Base-by-base conservation (phyloP, 2,329 filamentous ascomycete genomes). In the Hypoxylon sp. region DNA sequence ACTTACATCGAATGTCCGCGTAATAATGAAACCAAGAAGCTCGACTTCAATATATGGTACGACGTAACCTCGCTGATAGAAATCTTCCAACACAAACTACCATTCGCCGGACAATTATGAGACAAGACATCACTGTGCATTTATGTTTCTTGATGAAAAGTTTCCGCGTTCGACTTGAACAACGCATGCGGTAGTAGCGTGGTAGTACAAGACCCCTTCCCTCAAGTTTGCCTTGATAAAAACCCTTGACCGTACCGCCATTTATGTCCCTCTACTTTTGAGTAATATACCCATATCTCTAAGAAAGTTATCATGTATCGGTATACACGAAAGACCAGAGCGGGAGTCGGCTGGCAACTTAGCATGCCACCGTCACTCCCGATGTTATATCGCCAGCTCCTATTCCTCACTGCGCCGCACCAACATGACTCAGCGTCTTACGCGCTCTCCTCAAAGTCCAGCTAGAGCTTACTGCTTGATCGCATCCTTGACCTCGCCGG, bases 401-500 rank as follows among this genome's bases (percentile, higher is more conserved):
- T 17, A 24, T 24, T 8, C n/a, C 31, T 35, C 31, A 3, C 31
- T 7, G 31, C 31, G 31, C n/a, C 5, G 5, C 31, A 35, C 31
- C 4, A 11, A 17, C n/a, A 35, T 15, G 11, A 13, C 26, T 17
- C 46, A n/a, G 40, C 18, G 18, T 41, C 54, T n/a, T 40, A 13
- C 21, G 11, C 11, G 10, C 17, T 11, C 37, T n/a, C 20, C 17
- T 41, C 47, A 35, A n/a, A 3, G 9, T 3, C 11, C 6, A 20
- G 24, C 9, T 11, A 24, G 2, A 3, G 9, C 27, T 56, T 48
- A 64, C 18, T 58, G 24, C 47, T 62, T 66, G 41, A 65, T 49
- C 23, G 31, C 65, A 18, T 63, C 64, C 72, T 76, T 73, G 49
- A 78, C 73, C 73, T 81, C 77, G 49, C 75, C 72, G 23, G 78